Evolutionary conservation across 352 stramenopile genomes (phyloP).

Genomic region (Globisporangium nodosum): DNA sequence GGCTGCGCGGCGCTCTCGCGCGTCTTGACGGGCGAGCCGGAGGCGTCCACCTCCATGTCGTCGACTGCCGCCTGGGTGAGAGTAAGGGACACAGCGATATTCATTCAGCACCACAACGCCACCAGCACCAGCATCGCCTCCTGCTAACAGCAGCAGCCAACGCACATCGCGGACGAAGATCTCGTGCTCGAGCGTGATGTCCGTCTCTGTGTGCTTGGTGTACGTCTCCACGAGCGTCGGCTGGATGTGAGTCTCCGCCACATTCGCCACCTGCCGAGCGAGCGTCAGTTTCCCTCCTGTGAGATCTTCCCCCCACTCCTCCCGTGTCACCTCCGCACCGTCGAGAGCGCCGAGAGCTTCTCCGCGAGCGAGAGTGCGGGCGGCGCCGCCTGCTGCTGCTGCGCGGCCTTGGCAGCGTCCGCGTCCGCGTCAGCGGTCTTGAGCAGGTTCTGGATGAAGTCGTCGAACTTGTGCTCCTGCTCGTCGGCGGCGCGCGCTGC

Average conservation of each 20-base stretch:
- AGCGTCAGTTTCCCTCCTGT: not conserved
- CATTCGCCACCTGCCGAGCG: slow-evolving; percentile 36
- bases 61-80: slow-evolving; percentile 12
- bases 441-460: slow-evolving; percentile 85
- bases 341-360: slow-evolving; percentile 73
- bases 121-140: not conserved
- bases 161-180: slow-evolving; percentile 46
- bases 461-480: slow-evolving; percentile 70
- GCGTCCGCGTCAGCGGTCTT: slow-evolving; percentile 34
- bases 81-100: not conserved
- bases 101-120: not conserved
- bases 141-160: not conserved
- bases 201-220: slow-evolving; percentile 80
- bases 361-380: slow-evolving; percentile 58
- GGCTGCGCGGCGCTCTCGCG: slow-evolving; percentile 15
- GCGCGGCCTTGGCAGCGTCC: slow-evolving; percentile 14
- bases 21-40: slow-evolving; percentile 27
- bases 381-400: slow-evolving; percentile 9
- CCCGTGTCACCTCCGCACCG: slow-evolving; percentile 18
- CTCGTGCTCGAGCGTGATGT: slow-evolving; percentile 79
- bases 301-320: not conserved
- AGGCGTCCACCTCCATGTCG: slow-evolving; percentile 43
- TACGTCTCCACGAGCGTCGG: slow-evolving; percentile 78
- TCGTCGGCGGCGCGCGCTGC: slow-evolving; percentile 58
- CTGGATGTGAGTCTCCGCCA: slow-evolving; percentile 80